Evolutionary conservation across 1,284 basidiomycete genomes (phyloP), one percentile per base, ranked within the genome.

Genomic region (Papiliotrema laurentii): DNA sequence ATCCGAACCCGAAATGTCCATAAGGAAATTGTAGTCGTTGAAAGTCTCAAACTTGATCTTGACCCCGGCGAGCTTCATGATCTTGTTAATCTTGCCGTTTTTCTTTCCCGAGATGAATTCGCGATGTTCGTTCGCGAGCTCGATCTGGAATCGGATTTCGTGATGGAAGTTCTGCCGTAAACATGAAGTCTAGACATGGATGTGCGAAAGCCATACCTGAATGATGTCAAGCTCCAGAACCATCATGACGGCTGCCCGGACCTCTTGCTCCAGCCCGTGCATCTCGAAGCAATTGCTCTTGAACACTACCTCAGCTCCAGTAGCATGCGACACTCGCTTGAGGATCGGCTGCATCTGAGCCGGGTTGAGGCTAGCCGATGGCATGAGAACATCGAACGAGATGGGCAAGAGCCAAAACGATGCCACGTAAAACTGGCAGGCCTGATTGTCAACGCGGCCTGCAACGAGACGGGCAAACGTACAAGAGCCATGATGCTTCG

Each of bases 11-110:
- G 88, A 81, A 59, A 92, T 85, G 72, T 97, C 92, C 71, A 98
- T 97, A 62, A 97, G 80, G 77, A 98, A 98, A 74, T 98, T 98
- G 77, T 96, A 88, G 71, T 97, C 93, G 73, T 97, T 73, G 78
- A 97, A 92, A 3, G 93, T 96, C 78, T 98, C 94, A 64, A 97
- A 98, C 76, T 97, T 97, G 80, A 98, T 97, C 74, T 96, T 94
- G 63, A 94, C 92, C 64, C 88, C 89, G 30, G 89, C 87, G 6
- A 85, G 86, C 75, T 94, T 91, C 89, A 94, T 96, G 69, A 96
- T 93, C 77, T 96, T 96, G 79, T 96, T 96, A 71, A 96, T 90
- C 76, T 97, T 97, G 54, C 92, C 92, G 61, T 96, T 96, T 80
- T 96, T 96, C 79, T 97, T 97, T 41, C 92, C 92, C 51, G 87